Base-by-base conservation (phyloP, 2,329 filamentous ascomycete genomes). In the Ceratocystis cubensis region DNA sequence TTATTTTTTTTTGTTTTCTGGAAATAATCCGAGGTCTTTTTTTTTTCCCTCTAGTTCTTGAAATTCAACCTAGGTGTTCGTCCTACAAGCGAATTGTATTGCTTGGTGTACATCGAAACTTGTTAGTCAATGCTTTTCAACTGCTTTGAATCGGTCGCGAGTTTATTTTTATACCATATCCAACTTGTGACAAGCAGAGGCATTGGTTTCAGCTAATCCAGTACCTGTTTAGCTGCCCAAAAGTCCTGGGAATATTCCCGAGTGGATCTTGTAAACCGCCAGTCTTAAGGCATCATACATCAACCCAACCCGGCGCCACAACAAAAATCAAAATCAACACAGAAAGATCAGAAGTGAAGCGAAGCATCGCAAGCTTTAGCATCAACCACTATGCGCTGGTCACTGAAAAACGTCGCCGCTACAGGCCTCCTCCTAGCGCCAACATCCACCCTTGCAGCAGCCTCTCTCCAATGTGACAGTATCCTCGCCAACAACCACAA, bases 391-490 rank as follows among this genome's bases (percentile, higher is more conserved):
- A 65, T 65, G 63, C 46, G 57, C n/a, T 65, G 63, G 63, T 28
- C 63, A 65, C 20, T 65, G 22, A 44, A 25, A 57, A 56, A 63
- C 37, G 45, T 20, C 0, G 48, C 65, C n/a, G 56, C n/a, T 5
- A 37, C 33, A 15, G 67, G 61, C 5, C 28, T 67, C 22, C n/a
- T 69, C 5, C 69, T 80, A 22, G 70, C 73, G 30, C 72, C 78
- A 15, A 72, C 78, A 53, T 73, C 76, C 17, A 59, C 28, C 6
- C 25, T 59, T 59, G 69, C 73, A 1, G 73, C 78, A 2, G 78
- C 82, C 53, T 82, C 79, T 69, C 76, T 89, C 65, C 75, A 82
- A 69, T 92, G 88, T 79, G 78, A 82, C 22, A 79, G 85, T 63
- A 78, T 91, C 41, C 75, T 80, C 3, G 79, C 83, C 1, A 81